Conservation (phyloP, 225 moss, liverwort and hornwort genomes). For the Bryoerythrophyllum caledonicum region DNA sequence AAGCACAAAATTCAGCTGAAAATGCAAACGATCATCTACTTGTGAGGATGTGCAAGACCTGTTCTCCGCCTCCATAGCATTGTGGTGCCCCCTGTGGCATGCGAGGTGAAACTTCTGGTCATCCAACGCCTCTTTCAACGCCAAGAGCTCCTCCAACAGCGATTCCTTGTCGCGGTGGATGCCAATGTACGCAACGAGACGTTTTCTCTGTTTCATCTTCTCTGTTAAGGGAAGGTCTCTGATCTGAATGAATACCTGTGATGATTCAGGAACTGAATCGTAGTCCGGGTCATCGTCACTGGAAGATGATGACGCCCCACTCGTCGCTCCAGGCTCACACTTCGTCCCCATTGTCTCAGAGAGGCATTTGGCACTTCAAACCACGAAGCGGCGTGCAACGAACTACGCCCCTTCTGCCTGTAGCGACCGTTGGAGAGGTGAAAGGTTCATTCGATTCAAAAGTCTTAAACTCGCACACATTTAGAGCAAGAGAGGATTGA, state of each 20-base stretch:
- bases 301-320: not conserved
- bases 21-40: not conserved
- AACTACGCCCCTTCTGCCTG: conserved; percentile 17
- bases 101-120: conserved; percentile 39
- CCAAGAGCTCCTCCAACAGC: conserved; percentile 37
- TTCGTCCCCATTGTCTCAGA: conserved; percentile 10
- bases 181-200: conserved; percentile 21
- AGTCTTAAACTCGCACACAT: not conserved
- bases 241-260: not conserved
- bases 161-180: conserved; percentile 45
- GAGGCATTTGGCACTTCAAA: not conserved
- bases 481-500: not conserved
- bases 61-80: conserved; percentile 19
- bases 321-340: not conserved
- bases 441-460: not conserved
- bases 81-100: conserved; percentile 33
- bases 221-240: conserved; percentile 16
- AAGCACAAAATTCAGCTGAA: not conserved
- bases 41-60: conserved; percentile 7
- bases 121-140: conserved; percentile 28
- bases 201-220: conserved; percentile 4
- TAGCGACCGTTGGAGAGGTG: conserved; percentile 26
- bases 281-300: conserved; percentile 24
- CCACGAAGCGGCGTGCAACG: conserved; percentile 23
- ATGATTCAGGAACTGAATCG: not conserved